A percentile compares a stretch with the other conserved stretches of the same genome.
These are phyloP conservation scores for Backusella circina DNA, from an alignment of 192 early-diverging fungal species.

Conservation along the genomic window DNA sequence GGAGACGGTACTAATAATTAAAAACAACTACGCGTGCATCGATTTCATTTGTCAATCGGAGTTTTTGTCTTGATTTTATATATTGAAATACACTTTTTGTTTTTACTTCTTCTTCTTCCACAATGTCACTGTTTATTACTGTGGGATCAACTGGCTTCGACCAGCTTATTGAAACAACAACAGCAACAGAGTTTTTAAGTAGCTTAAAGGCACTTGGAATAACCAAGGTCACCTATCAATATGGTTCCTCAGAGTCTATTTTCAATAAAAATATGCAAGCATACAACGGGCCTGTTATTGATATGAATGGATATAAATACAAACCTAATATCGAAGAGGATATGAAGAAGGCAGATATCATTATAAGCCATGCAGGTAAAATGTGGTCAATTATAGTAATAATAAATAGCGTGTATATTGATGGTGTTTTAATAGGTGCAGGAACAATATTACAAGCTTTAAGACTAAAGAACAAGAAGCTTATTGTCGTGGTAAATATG, in stretches of 20 bases:
- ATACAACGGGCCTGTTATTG: slow-evolving; percentile 12
- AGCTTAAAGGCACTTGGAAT: slow-evolving; percentile 47
- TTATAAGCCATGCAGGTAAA: slow-evolving; percentile 81
- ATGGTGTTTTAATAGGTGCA: slow-evolving; percentile 45
- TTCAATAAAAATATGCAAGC: slow-evolving; percentile 19
- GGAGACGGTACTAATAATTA: background rate
- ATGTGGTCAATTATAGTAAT: background rate
- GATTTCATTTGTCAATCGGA: background rate
- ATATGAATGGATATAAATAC: slow-evolving; percentile 56
- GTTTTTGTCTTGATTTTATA: background rate
- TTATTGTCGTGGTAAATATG: slow-evolving; percentile 76
- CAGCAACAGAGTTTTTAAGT: slow-evolving; percentile 44
- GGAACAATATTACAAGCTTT: slow-evolving; percentile 85
- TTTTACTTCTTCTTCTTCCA: background rate
- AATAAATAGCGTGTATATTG: background rate
- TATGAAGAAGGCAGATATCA: slow-evolving; percentile 61
- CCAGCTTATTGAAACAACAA: slow-evolving; percentile 53
- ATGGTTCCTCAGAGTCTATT: slow-evolving; percentile 46
- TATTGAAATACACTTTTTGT: background rate
- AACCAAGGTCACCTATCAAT: slow-evolving; percentile 61
- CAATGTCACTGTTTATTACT: slow-evolving; percentile 67
- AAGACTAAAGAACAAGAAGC: slow-evolving; percentile 50
- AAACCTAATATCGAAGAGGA: slow-evolving; percentile 47
- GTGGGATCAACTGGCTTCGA: slow-evolving; percentile 94
- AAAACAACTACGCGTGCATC: background rate